Base-by-base conservation (phyloP, 495 filamentous ascomycete genomes). In the Talaromyces proteolyticus region DNA sequence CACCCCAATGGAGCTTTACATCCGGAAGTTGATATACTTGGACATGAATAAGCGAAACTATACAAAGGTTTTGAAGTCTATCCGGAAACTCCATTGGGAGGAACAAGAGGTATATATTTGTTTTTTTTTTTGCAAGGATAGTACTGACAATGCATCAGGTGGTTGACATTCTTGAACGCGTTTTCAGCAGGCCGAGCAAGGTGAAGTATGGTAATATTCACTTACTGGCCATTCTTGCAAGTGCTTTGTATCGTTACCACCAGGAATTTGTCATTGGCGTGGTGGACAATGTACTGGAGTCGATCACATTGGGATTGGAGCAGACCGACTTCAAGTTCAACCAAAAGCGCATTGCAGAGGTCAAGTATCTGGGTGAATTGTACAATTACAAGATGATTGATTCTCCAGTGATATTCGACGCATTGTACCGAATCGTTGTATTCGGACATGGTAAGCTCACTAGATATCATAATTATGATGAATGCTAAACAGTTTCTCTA, bases 321-420 rank as follows among this genome's bases (percentile, higher is more conserved):
- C 81, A 88, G 54, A 97, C 96, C 54, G 92, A 97, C 63, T 99
- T 97, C 80, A 90, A 92, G 61, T 94, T 89, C 72, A 96, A 96
- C 62, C 93, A 99, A 67, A 87, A 93, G 52, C 87, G 93, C 22
- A 81, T 97, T 49, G 91, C 93, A 3, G 91, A 96, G 62, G 88
- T 96, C 58, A 97, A 96, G 59, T 99, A 96, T 59, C 76, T 99
- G 12, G 92, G 87, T 12, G 93, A 99, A 73, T 79, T 99, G 34
- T 99, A 99, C 73, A 95, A 95, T 57, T 99, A 97, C 68, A 85
- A 93, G 49, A 90, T 96, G 84, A 80, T 99, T 44, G 93, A 99
- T 61, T 93, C 94, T 18, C 88, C 88, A 0, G 86, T 97, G 11
- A 87, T 99, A 26, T 97, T 99, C 57, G 92, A 99, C 58, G 88